Evolutionary conservation across 2,329 filamentous ascomycete genomes (phyloP), one percentile per base, ranked within the genome.

Genomic region (Penicillium sp.): DNA sequence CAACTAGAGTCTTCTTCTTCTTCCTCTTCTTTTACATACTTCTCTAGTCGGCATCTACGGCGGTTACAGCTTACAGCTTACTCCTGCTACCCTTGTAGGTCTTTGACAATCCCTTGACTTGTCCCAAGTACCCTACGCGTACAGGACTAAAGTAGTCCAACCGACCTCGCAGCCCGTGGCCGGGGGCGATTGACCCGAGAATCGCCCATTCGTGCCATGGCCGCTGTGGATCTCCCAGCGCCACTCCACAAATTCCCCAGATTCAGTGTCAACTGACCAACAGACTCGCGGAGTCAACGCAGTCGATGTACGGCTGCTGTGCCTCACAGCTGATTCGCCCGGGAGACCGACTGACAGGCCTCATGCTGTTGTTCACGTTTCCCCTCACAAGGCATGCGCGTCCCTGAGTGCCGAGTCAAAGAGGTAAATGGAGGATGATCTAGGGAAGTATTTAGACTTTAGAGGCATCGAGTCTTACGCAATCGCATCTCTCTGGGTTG

Each of bases 241-340:
- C 41, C 31, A 41, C 41, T 37, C 43, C 41, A 13, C 33, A 18
- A 19, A 22, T 36, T 55, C 44, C 56, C 52, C 52, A 39, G 52
- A 47, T 59, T 55, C 41, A 11, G 31, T 31, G 31, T 31, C 31
- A 31, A 31, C 31, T 31, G 31, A 31, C 31, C 31, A 9, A 10
- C 31, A 31, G 7, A 31, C 31, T 10, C 6, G 9, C 31, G 10
- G 31, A 31, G 31, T 31, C 7, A 31, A 31, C 31, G 31, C 31
- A 31, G 31, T 10, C 7, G 7, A 31, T 11, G 9, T 0, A 31
- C 31, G 31, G 31, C 31, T 31, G 31, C 24, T 9, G 22, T 19
- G 16, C 33, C 16, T 19, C 22, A n/a, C 22, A 6, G 41, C 4
- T 44, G 43, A 49, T 55, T 55, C 10, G 53, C n/a, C 10, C 11